Conservation (phyloP, 257 asterid species). For the Dorcoceras hygrometricum region DNA sequence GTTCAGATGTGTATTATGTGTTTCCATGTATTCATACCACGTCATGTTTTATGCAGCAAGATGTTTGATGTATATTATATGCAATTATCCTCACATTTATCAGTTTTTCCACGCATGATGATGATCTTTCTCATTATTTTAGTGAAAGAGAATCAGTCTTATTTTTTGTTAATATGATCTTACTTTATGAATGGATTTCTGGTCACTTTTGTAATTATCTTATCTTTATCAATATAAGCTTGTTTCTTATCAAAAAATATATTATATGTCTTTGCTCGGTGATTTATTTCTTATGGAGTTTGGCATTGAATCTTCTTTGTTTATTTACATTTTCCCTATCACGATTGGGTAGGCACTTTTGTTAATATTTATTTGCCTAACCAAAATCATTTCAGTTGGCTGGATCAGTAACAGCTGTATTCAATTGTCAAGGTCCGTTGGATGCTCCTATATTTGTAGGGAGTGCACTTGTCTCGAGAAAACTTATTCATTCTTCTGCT, state of each 20-base stretch:
- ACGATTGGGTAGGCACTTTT: slow-evolving; percentile 20
- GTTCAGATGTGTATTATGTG: not conserved
- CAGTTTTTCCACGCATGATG: slow-evolving; percentile 13
- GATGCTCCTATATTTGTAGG: slow-evolving; percentile 97
- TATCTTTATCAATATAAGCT: no score
- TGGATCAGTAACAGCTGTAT: slow-evolving; percentile 92
- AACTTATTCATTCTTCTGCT: slow-evolving; percentile 58
- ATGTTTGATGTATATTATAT: not conserved
- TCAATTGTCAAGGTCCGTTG: slow-evolving; percentile 99
- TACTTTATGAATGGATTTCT: no score
- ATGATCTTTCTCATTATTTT: slow-evolving; percentile 7
- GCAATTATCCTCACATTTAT: not conserved
- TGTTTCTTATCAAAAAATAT: no score
- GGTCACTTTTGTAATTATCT: no score
- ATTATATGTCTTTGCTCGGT: no score
- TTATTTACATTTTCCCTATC: not conserved
- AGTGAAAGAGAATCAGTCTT: no score
- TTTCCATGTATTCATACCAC: not conserved
- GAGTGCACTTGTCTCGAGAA: slow-evolving; percentile 93
- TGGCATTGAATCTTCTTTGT: not conserved
- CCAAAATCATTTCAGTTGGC: slow-evolving; percentile 66
- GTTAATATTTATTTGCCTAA: slow-evolving; percentile 1
- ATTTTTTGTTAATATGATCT: no score
- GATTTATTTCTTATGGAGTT: not conserved
- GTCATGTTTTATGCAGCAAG: not conserved